phyloP scores from a whole-genome alignment of 2,329 filamentous ascomycete genomes.

The Lomentospora prolificans region DNA sequence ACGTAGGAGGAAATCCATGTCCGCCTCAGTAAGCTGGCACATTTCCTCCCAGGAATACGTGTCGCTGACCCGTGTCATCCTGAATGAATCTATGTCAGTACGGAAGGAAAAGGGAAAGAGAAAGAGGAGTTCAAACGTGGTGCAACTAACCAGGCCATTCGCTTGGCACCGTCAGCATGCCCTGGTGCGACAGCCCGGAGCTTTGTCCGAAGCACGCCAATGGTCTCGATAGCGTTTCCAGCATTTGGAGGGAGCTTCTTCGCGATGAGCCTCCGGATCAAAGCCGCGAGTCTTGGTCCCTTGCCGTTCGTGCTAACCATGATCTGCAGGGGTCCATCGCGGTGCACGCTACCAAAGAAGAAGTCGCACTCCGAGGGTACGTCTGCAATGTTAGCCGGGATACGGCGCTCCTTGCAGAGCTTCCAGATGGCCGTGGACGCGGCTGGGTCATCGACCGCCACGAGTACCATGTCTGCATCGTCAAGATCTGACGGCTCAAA shows the following conservation, averaged over 20 bases:
- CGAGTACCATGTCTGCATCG: slow-evolving; percentile 74
- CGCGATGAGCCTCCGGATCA: slow-evolving; percentile 76
- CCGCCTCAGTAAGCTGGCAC: slow-evolving; percentile 69
- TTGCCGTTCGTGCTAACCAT: slow-evolving; percentile 99
- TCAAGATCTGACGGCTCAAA: slow-evolving; percentile 87
- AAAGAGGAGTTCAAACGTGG: neutral
- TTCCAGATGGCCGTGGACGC: slow-evolving; percentile 91
- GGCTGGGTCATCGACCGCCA: slow-evolving; percentile 84
- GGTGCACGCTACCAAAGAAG: slow-evolving; percentile 93
- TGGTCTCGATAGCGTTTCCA: slow-evolving; percentile 75
- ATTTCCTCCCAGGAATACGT: slow-evolving; percentile 77
- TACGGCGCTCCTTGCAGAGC: slow-evolving; percentile 73
- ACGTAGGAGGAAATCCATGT: slow-evolving; percentile 74
- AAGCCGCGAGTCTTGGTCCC: slow-evolving; percentile 80
- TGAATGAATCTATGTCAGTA: slow-evolving; percentile 25
- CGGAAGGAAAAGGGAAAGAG: neutral
- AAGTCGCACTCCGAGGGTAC: slow-evolving; percentile 97
- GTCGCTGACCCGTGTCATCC: slow-evolving; percentile 91
- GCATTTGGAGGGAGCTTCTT: slow-evolving; percentile 64
- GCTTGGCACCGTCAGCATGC: slow-evolving; percentile 65
- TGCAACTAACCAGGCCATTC: slow-evolving; percentile 71
- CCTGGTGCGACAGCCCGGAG: slow-evolving; percentile 67
- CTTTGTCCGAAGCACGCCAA: slow-evolving; percentile 71
- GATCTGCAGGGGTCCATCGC: slow-evolving; percentile 89
- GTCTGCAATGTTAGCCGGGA: slow-evolving; percentile 92